These are phyloP conservation scores for Mortierella sp. DNA, from an alignment of 371 early-diverging fungal genomes.

Conservation along the genomic window DNA sequence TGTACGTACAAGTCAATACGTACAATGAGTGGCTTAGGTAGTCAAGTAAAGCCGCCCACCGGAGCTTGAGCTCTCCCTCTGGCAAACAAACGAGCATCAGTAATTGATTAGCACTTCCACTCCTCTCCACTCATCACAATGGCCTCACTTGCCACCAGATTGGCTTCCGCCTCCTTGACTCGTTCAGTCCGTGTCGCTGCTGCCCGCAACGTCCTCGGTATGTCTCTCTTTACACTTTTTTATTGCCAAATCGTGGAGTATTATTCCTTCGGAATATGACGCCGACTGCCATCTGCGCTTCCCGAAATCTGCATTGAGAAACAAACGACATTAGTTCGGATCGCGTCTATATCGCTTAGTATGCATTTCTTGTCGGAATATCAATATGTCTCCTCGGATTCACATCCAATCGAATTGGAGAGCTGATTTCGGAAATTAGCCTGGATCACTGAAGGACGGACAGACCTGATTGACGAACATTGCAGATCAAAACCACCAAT, in stretches of 20 bases:
- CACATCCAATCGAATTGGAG: not conserved
- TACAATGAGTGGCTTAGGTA: not conserved
- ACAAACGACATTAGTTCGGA: slow-evolving; percentile 1
- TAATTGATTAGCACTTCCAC: slow-evolving; percentile 4
- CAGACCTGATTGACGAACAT: too few species aligned
- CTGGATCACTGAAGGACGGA: not conserved
- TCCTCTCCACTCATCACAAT: slow-evolving; percentile 25
- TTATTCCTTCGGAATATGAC: slow-evolving; percentile 2
- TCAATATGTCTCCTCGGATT: not conserved
- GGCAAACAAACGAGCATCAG: slow-evolving; percentile 5
- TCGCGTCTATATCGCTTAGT: not conserved
- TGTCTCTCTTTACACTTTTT: slow-evolving; percentile 1
- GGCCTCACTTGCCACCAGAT: slow-evolving; percentile 52
- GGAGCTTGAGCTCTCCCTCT: not conserved
- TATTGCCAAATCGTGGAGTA: not conserved
- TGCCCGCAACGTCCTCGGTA: slow-evolving; percentile 55
- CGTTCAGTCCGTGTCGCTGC: slow-evolving; percentile 49
- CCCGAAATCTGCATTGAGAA: not conserved
- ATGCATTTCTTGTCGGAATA: not conserved
- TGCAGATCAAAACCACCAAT: not conserved
- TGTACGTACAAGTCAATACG: not conserved
- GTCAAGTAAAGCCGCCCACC: not conserved
- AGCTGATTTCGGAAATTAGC: not conserved
- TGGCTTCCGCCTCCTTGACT: slow-evolving; percentile 45
- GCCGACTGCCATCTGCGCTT: not conserved